Percentiles rank a stretch among this genome's conserved stretches.
These are phyloP conservation scores for Pleurotus citrinopileatus DNA, from an alignment of 768 basidiomycete species.

Conservation along the genomic window DNA sequence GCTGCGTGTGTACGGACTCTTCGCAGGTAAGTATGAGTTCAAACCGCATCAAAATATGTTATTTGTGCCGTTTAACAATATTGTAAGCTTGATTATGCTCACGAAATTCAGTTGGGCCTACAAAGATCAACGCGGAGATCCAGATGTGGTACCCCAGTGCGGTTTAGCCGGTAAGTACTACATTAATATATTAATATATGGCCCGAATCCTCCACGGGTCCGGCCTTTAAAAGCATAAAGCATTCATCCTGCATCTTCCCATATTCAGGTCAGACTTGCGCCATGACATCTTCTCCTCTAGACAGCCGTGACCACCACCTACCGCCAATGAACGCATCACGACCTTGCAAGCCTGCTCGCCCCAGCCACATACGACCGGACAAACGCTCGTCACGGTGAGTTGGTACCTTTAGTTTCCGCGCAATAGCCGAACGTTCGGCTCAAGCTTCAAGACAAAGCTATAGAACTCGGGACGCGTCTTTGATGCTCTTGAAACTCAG, in stretches of 20 bases:
- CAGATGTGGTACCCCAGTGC: constrained; percentile 10
- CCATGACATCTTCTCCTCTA: constrained; percentile 8
- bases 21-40: not conserved
- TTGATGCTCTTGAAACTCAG: not conserved
- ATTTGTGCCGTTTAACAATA: not conserved
- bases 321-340: not conserved
- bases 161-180: constrained; percentile 10
- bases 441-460: not conserved
- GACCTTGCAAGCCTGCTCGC: not conserved
- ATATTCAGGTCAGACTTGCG: constrained; percentile 8
- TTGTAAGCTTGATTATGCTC: not conserved
- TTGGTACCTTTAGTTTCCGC: not conserved
- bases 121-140: constrained; percentile 11
- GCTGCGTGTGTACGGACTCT: not conserved
- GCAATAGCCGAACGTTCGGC: constrained; percentile 3
- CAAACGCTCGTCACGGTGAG: constrained; percentile 6
- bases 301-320: not conserved
- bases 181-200: constrained; percentile 12
- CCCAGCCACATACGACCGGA: not conserved
- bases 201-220: constrained; percentile 9
- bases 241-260: constrained; percentile 8
- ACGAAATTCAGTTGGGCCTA: constrained; percentile 1
- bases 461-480: not conserved
- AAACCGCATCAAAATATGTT: constrained; percentile 4
- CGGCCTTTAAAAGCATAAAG: constrained; percentile 12